A percentile compares a stretch with the other conserved stretches of the same genome.
Conservation (phyloP, 2,329 filamentous ascomycete genomes). For the Paraphoma sp. region DNA sequence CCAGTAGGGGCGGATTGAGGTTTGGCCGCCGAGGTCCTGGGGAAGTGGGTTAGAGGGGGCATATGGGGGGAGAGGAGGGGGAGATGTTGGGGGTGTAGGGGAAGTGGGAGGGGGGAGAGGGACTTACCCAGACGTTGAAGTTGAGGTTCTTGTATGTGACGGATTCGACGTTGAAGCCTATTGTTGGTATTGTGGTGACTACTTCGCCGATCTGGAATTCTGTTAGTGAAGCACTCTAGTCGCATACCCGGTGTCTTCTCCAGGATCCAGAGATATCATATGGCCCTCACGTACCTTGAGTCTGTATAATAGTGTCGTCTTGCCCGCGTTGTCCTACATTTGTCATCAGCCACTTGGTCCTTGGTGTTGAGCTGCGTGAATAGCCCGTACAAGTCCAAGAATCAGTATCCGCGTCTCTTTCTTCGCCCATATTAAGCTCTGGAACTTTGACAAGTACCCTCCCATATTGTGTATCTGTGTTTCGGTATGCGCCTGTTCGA, state of each 20-base stretch:
- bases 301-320: slow-evolving; percentile 95
- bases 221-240: no score
- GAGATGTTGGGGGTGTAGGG: not conserved
- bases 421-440: slow-evolving; percentile 71
- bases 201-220: slow-evolving; percentile 98
- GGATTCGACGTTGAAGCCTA: slow-evolving; percentile 98
- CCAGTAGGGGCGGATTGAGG: slow-evolving; percentile 99
- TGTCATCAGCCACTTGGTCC: slow-evolving; percentile 28
- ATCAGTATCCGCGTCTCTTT: slow-evolving; percentile 98
- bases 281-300: slow-evolving; percentile 72
- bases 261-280: not conserved
- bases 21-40: slow-evolving; percentile 93
- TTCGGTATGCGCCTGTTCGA: slow-evolving; percentile 13
- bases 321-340: slow-evolving; percentile 91
- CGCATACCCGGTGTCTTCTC: no score
- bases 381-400: slow-evolving; percentile 77
- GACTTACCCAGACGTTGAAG: slow-evolving; percentile 95
- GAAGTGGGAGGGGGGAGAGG: not conserved
- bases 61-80: not conserved
- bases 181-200: slow-evolving; percentile 98
- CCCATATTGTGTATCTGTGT: slow-evolving; percentile 37
- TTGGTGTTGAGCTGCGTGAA: not conserved
- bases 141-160: slow-evolving; percentile 98
- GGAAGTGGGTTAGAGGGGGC: slow-evolving; percentile 1
- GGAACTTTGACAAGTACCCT: slow-evolving; percentile 40